phyloP scores from a whole-genome alignment of 306 rosid genomes.

The Lagenaria siceraria region DNA sequence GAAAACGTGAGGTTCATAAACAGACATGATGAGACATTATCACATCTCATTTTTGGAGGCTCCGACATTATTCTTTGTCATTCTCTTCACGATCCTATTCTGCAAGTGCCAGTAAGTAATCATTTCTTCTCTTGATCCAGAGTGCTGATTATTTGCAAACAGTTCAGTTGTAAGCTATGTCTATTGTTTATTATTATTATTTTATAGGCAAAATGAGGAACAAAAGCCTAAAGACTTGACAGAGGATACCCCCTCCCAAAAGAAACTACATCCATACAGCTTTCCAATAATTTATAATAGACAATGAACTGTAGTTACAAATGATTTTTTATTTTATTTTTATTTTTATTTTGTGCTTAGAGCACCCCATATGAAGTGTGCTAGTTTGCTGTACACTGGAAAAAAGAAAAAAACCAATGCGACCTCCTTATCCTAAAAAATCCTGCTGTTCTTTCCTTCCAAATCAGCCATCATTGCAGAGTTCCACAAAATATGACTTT shows the following conservation, averaged over 20 bases:
- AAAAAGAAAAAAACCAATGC: too few relatives aligned
- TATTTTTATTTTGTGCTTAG: background rate
- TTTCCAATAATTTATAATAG: background rate
- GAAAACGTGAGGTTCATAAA: slow-evolving; percentile 29
- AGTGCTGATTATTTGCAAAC: background rate
- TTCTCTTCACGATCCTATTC: slow-evolving; percentile 56
- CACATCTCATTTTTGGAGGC: slow-evolving; percentile 63
- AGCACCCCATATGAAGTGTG: background rate
- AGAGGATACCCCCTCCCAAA: background rate
- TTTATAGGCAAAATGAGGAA: too few relatives aligned
- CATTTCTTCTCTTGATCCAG: background rate
- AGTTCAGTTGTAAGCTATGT: background rate
- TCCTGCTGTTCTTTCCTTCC: background rate
- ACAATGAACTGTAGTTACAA: background rate
- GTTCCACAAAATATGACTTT: background rate
- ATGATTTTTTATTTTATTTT: background rate
- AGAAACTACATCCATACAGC: background rate
- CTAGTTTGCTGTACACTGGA: background rate
- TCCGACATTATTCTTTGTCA: slow-evolving; percentile 66
- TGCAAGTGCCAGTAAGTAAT: slow-evolving; percentile 54
- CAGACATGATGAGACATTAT: slow-evolving; percentile 34
- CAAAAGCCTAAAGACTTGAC: background rate
- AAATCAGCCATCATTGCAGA: background rate
- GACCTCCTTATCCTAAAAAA: background rate
- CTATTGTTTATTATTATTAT: too few relatives aligned